Conservation (phyloP, 164 flowering plant genomes). For the Sextonia rubra region DNA sequence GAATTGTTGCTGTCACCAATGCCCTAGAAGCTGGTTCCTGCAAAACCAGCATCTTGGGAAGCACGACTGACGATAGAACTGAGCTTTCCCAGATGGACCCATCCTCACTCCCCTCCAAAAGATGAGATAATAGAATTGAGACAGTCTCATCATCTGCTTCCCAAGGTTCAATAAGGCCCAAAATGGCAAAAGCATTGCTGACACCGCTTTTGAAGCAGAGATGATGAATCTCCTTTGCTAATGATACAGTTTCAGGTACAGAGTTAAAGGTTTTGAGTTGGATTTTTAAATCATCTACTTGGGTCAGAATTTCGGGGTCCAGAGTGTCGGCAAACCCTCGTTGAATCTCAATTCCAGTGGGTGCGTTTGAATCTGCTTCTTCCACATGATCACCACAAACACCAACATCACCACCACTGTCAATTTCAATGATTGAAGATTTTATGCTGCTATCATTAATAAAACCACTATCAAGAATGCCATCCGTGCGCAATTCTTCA, state of each 20-base stretch:
- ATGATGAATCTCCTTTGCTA: constrained; percentile 46
- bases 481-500: constrained; percentile 24
- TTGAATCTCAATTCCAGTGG: constrained; percentile 12
- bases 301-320: constrained; percentile 31
- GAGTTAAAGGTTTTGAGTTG: constrained; percentile 38
- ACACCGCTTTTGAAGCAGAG: constrained; percentile 32
- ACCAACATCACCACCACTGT: constrained; percentile 14
- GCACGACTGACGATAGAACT: constrained; percentile 53
- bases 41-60: constrained; percentile 59
- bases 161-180: constrained; percentile 71
- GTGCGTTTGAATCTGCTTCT: constrained; percentile 16
- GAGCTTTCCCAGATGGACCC: constrained; percentile 50
- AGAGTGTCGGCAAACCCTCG: constrained; percentile 18
- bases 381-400: constrained; percentile 16
- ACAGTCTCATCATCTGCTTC: constrained; percentile 56
- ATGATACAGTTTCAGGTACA: constrained; percentile 21
- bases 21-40: constrained; percentile 56
- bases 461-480: neutral
- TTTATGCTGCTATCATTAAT: constrained; percentile 10
- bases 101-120: constrained; percentile 31
- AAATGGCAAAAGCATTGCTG: constrained; percentile 27
- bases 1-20: constrained; percentile 38
- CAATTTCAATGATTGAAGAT: constrained; percentile 11
- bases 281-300: constrained; percentile 34
- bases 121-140: constrained; percentile 46